Evolutionary conservation across 2,329 filamentous ascomycete genomes (phyloP).

Genomic region (Fusarium odoratissimum): DNA sequence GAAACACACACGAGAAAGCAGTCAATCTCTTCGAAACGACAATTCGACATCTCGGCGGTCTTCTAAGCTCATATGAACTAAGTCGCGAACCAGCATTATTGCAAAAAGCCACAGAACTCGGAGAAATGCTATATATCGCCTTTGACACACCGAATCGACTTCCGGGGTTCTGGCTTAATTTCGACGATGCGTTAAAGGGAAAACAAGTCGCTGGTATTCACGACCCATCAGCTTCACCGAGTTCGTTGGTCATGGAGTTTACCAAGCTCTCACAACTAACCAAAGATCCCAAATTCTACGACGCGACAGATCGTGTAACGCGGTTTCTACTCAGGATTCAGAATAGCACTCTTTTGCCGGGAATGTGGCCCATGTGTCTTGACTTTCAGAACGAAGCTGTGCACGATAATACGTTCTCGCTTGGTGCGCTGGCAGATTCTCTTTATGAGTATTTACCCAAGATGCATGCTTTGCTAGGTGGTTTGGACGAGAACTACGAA

Average conservation of each 20-base stretch:
- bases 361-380: constrained; percentile 79
- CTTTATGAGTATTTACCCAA: constrained; percentile 72
- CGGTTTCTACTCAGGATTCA: constrained; percentile 76
- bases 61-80: constrained; percentile 64
- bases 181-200: constrained; percentile 53
- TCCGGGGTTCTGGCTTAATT: constrained; percentile 62
- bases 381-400: constrained; percentile 68
- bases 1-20: constrained; percentile 54
- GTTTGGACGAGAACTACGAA: constrained; percentile 69
- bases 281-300: constrained; percentile 78
- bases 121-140: constrained; percentile 64
- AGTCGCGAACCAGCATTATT: constrained; percentile 56
- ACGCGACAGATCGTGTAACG: constrained; percentile 79
- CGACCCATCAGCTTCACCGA: constrained; percentile 61
- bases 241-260: constrained; percentile 81
- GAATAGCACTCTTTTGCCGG: constrained; percentile 75
- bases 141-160: constrained; percentile 67
- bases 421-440: constrained; percentile 67
- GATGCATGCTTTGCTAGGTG: constrained; percentile 74
- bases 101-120: constrained; percentile 35
- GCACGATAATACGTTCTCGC: constrained; percentile 57
- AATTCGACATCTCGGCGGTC: constrained; percentile 64
- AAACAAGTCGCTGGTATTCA: constrained; percentile 62
- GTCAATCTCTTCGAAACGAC: constrained; percentile 67
- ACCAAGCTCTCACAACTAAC: constrained; percentile 80